Conservation (phyloP, 2,329 filamentous ascomycete species). For the Botrytis elliptica region DNA sequence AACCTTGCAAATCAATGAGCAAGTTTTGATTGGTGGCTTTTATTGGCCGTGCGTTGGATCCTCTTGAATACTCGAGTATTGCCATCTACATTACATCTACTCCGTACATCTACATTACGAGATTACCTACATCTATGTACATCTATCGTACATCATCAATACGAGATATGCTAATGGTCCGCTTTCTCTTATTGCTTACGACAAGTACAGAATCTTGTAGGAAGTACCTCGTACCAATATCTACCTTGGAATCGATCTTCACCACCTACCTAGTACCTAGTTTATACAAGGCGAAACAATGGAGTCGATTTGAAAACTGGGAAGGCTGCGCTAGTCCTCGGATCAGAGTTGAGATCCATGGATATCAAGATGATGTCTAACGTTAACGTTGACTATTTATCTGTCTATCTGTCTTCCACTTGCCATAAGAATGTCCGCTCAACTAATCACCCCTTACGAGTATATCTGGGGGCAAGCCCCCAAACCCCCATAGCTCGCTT, state of each 20-base stretch:
- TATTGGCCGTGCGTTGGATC: background rate
- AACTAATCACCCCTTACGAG: background rate
- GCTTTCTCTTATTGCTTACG: no score
- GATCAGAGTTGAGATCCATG: background rate
- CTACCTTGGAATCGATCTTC: background rate
- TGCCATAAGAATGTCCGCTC: background rate
- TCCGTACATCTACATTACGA: no score
- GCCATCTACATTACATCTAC: no score
- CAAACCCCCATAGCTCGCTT: background rate
- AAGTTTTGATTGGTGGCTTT: constrained; percentile 1
- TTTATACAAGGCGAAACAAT: background rate
- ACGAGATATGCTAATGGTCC: background rate
- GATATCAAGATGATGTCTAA: background rate
- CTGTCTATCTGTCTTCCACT: background rate
- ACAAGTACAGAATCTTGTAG: background rate
- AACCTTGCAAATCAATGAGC: background rate
- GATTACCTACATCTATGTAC: no score
- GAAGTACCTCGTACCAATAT: background rate
- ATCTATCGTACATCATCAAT: background rate
- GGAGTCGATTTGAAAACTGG: background rate
- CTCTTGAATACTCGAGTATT: no score
- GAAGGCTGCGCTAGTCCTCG: background rate
- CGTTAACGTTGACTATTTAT: no score
- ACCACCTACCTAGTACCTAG: no score
- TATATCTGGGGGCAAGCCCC: background rate